Conservation (phyloP, 371 early-diverging fungal genomes). For the Nematocida sp. region DNA sequence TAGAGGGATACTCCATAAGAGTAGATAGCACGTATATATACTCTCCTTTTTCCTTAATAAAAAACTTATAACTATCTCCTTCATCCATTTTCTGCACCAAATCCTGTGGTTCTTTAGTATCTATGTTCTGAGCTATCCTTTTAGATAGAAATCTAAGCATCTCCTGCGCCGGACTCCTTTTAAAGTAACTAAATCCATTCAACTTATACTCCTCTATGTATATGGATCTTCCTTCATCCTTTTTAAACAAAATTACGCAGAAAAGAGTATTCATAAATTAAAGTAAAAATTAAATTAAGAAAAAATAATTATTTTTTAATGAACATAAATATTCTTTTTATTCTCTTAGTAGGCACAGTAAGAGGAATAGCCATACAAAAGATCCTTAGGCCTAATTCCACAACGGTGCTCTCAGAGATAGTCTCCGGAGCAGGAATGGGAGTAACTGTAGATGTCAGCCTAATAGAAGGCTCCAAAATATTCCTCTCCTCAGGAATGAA, state of each 20-base stretch:
- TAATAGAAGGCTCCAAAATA: constrained; percentile 19
- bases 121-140: constrained; percentile 48
- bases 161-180: constrained; percentile 53
- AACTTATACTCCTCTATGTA: constrained; percentile 56
- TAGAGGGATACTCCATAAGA: constrained; percentile 52
- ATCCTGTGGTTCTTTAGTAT: constrained; percentile 56
- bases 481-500: constrained; percentile 18
- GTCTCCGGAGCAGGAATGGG: constrained; percentile 25
- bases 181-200: constrained; percentile 55
- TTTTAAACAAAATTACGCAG: constrained; percentile 41
- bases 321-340: constrained; percentile 9
- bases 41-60: constrained; percentile 42
- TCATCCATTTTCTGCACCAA: constrained; percentile 57
- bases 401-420: constrained; percentile 23
- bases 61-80: constrained; percentile 56
- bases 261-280: constrained; percentile 36
- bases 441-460: constrained; percentile 26
- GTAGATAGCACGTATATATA: constrained; percentile 49
- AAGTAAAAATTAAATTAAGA: no score
- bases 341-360: constrained; percentile 1
- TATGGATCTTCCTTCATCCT: background rate
- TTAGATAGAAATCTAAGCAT: constrained; percentile 53
- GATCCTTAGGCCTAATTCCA: constrained; percentile 37
- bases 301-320: constrained; percentile 51
- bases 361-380: constrained; percentile 42